Base-by-base conservation (phyloP, 2,329 filamentous ascomycete genomes). In the Colletotrichum sp. region DNA sequence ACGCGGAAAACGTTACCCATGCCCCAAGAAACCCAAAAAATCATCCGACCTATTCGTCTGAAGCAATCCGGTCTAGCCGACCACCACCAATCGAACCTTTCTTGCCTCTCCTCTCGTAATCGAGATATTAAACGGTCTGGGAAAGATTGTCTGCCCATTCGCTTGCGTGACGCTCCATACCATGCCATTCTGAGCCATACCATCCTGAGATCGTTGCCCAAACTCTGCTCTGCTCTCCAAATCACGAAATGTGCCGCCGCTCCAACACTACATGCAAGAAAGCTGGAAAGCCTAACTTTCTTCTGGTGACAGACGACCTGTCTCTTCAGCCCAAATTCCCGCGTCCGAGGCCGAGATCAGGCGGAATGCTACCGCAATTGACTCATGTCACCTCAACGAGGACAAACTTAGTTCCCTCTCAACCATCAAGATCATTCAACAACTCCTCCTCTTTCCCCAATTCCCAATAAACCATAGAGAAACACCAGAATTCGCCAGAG, bases 11-110 rank as follows among this genome's bases (percentile, higher is more conserved):
- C 21, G 15, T 28, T 59, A 59, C 55, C 55, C 55, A 59, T 59
- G 55, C 55, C 55, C 13, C 18, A 4, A 18, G 0, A 16, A 28
- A 59, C 8, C 16, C 8, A 24, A 28, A 59, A 59, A 59, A 62
- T 66, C 49, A 24, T 75, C 68, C 60, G 68, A 71, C 68, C 60
- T 10, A 26, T 28, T 71, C 72, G 52, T 71, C 72, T 66, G 68
- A 75, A 75, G 52, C 21, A 55, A 24, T 12, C 44, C 68, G 67
- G 68, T 49, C 44, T 28, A 15, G 16, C 72, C 72, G 60, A n/a
- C 49, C 32, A 34, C 26, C 30, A 49, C 10, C n/a, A 21, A 49
- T 49, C 10, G 6, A 49, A 21, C n/a, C 44, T 10, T 21, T 21
- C 0, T 0, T 12, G 5, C n/a, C 2, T 49, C 44, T 21, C 10